Conservation (phyloP, 257 asterid genomes). For the Solanum pennellii region DNA sequence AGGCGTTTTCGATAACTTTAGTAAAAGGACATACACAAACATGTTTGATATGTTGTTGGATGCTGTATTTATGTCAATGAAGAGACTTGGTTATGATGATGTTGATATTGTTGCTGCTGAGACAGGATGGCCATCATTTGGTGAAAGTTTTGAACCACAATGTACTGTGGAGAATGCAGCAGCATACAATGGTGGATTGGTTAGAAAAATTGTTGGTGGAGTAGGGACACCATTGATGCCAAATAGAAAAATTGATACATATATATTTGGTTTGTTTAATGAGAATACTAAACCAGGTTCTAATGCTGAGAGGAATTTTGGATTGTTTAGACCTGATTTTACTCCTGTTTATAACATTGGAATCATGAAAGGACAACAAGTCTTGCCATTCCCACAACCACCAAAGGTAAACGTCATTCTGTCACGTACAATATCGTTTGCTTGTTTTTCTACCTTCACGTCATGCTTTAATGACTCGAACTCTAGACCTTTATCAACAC, state of each 20-base stretch:
- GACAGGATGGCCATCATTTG: constrained; percentile 83
- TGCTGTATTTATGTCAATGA: constrained; percentile 56
- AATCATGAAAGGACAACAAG: constrained; percentile 32
- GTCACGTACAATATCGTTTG: not conserved
- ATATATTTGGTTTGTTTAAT: constrained; percentile 57
- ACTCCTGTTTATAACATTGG: constrained; percentile 58
- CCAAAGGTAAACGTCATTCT: not conserved
- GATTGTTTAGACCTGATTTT: constrained; percentile 71
- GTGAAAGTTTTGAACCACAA: constrained; percentile 51
- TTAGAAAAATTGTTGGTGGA: constrained; percentile 31
- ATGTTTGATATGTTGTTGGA: constrained; percentile 76
- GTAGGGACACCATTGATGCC: constrained; percentile 86
- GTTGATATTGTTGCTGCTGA: constrained; percentile 73
- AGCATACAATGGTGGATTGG: constrained; percentile 56
- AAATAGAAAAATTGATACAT: constrained; percentile 42
- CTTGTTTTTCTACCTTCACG: not conserved
- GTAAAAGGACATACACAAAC: constrained; percentile 40
- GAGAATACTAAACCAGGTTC: constrained; percentile 70
- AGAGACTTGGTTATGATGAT: constrained; percentile 52
- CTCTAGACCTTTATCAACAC: not conserved
- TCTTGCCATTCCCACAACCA: not conserved
- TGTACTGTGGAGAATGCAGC: constrained; percentile 64
- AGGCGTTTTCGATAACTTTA: constrained; percentile 23
- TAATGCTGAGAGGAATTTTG: constrained; percentile 63
- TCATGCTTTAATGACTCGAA: not conserved